Conservation (phyloP, 352 stramenopile species). For the Phytopythium oedochilum region DNA sequence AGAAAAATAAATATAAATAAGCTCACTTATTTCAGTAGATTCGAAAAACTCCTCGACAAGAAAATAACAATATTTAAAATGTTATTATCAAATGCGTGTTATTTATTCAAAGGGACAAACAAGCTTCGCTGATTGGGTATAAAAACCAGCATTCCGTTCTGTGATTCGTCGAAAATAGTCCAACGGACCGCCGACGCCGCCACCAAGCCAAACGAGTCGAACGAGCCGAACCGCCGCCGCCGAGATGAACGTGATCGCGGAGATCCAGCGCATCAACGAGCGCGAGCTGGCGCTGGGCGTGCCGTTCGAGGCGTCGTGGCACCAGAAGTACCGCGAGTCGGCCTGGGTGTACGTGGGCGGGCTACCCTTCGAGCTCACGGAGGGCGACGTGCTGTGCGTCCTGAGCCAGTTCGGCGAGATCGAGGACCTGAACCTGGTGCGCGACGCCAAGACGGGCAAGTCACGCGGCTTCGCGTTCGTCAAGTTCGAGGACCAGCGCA, state of each 20-base stretch:
- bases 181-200: background rate
- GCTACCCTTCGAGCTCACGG: constrained; percentile 90
- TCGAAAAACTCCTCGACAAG: too few relatives aligned
- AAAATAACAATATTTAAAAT: background rate
- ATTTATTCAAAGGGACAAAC: too few relatives aligned
- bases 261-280: constrained; percentile 84
- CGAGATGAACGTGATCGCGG: constrained; percentile 73
- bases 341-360: constrained; percentile 97
- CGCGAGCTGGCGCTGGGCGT: constrained; percentile 74
- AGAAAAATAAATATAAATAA: too few relatives aligned
- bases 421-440: constrained; percentile 97
- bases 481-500: constrained; percentile 97
- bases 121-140: too few relatives aligned
- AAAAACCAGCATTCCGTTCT: too few relatives aligned
- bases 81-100: too few relatives aligned
- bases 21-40: too few relatives aligned
- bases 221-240: background rate
- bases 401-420: constrained; percentile 83
- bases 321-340: constrained; percentile 89
- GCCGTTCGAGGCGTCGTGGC: constrained; percentile 64
- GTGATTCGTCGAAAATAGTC: too few relatives aligned
- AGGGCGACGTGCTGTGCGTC: constrained; percentile 95
- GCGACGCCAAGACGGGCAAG: constrained; percentile 95
- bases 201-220: background rate
- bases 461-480: constrained; percentile 95